Conservation (phyloP, 2,329 filamentous ascomycete genomes). For the Xylaria sp. region DNA sequence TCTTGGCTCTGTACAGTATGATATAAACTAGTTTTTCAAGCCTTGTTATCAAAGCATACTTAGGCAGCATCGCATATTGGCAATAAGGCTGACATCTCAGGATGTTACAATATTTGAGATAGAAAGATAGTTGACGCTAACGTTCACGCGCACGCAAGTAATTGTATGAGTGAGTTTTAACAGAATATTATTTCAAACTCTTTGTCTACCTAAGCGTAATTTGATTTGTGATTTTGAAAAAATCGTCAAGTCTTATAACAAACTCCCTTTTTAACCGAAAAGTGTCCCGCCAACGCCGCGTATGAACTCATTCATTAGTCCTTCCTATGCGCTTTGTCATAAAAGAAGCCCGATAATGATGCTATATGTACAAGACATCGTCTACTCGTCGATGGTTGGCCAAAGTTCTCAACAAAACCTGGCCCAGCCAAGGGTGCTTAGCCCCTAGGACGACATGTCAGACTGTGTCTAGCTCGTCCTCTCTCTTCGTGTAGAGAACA, state of each 20-base stretch:
- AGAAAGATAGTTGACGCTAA: too few species aligned
- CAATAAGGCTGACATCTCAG: too few species aligned
- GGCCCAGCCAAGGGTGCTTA: neutral
- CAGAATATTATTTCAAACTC: neutral
- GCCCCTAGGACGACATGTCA: neutral
- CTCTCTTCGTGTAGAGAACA: neutral
- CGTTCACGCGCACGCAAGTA: too few species aligned
- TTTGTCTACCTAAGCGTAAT: conserved; percentile 7
- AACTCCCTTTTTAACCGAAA: conserved; percentile 20
- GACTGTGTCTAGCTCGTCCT: neutral
- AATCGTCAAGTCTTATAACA: conserved; percentile 15
- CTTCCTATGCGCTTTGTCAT: neutral
- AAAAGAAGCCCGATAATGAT: conserved; percentile 3
- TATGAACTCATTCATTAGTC: conserved; percentile 10
- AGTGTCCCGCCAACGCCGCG: conserved; percentile 21
- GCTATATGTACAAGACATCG: conserved; percentile 25
- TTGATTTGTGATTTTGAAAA: conserved; percentile 21
- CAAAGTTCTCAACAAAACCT: neutral
- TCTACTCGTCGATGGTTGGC: neutral
- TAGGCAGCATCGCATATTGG: too few species aligned
- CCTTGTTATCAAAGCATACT: too few species aligned
- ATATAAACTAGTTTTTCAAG: too few species aligned
- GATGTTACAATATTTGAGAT: too few species aligned
- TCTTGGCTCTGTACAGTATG: too few species aligned
- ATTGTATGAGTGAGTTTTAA: neutral